Evolutionary conservation across 495 filamentous ascomycete species (phyloP), one percentile per base, ranked within the genome.

Genomic region (Penicillium alfredii): DNA sequence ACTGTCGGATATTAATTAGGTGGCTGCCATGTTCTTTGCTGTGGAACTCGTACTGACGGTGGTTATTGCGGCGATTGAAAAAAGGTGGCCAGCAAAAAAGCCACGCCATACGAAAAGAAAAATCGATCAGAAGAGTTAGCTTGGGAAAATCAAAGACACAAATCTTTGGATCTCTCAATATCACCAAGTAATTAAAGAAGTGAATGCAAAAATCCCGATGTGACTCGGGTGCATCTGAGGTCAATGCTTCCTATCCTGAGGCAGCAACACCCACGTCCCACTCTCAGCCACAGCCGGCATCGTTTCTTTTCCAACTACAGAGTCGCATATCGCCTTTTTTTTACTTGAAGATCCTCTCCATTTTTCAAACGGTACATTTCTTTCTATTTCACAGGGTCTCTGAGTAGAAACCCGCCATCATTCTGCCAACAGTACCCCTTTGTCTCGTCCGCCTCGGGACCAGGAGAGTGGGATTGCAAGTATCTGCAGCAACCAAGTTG

Each of bases 1-100:
- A 32, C 33, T 21, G 42, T 55, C 8, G 54, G 54, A 11, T 55
- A n/a, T n/a, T n/a, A n/a, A 45, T 25, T 21, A 35, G 20, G 25
- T 35, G 6, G 33, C 33, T 35, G 33, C 33, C 4, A 35, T 35
- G 33, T 35, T 35, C 33, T 35, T 35, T 25, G 33, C 33, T 8
- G 4, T 35, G 8, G 33, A 35, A 10, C 15, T 35, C 7, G 12
- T 35, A 4, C 15, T 35, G 20, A 35, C 33, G 33, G 5, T 35
- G 6, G 33, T 24, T 10, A 35, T 35, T 25, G 33, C 33, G 26
- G n/a, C n/a, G n/a, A n/a, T 29, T 12, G 26, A 29, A 12, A 6
- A 12, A 12, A 6, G 26, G 11, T 29, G 26, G 26, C 26, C 26
- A n/a, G 26, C 26, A n/a, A n/a, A n/a, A n/a, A n/a, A n/a, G n/a